A percentile compares a stretch with the other conserved stretches of the same genome.
phyloP scores from a whole-genome alignment of 768 basidiomycete species.

The Agaricus bisporus region DNA sequence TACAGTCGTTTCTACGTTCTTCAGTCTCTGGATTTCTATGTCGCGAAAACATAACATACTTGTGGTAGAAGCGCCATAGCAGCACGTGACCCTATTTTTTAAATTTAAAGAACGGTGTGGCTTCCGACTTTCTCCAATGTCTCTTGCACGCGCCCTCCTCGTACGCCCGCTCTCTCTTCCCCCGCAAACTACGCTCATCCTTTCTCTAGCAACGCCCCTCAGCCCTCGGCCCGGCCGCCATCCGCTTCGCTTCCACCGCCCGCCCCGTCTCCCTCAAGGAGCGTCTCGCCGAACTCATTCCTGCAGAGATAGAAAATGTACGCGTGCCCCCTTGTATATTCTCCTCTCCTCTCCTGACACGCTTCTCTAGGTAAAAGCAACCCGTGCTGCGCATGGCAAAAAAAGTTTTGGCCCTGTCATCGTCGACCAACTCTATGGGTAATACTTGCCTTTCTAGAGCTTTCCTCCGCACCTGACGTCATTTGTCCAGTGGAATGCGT shows the following conservation, averaged over 20 bases:
- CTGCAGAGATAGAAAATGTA: constrained; percentile 74
- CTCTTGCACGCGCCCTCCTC: constrained; percentile 31
- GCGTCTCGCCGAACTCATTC: constrained; percentile 89
- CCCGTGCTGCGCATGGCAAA: constrained; percentile 82
- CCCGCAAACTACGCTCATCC: constrained; percentile 6
- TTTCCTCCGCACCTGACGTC: not conserved
- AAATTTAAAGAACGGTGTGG: not conserved
- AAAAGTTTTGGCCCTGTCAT: constrained; percentile 89
- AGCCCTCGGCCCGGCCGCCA: constrained; percentile 37
- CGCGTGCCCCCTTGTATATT: constrained; percentile 13
- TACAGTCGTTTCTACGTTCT: constrained; percentile 70
- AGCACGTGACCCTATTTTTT: constrained; percentile 20
- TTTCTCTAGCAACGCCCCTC: constrained; percentile 43
- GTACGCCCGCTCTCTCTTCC: constrained; percentile 22
- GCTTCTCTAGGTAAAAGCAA: constrained; percentile 62
- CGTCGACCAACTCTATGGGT: constrained; percentile 89
- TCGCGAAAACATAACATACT: constrained; percentile 21
- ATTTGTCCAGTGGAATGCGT: constrained; percentile 64
- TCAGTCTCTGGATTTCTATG: too few relatives aligned
- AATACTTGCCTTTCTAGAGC: not conserved
- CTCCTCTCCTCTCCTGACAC: constrained; percentile 1
- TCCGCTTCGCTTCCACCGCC: constrained; percentile 59
- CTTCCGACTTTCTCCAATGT: constrained; percentile 29
- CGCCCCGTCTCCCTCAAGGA: constrained; percentile 84
- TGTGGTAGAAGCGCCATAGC: constrained; percentile 38